These are phyloP conservation scores for Aspergillus sp. DNA, from an alignment of 2,329 filamentous ascomycete species.

Conservation along the genomic window DNA sequence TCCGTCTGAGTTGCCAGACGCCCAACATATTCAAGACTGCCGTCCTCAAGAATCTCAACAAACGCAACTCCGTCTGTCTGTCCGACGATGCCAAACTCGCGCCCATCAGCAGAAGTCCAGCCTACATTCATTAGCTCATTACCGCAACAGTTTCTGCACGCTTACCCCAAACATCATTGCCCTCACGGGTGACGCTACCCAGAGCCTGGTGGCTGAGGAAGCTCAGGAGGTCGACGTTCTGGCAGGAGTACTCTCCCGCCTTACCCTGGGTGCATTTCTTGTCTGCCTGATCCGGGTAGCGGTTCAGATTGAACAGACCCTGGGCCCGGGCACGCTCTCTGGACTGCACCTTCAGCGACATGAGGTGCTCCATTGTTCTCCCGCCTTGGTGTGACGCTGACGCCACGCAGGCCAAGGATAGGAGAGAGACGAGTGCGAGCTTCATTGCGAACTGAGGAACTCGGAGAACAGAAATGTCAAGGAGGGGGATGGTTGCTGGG, in stretches of 20 bases:
- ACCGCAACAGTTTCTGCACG: not conserved
- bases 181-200: slow-evolving; percentile 20
- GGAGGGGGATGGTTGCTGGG: not conserved
- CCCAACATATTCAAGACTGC: slow-evolving; percentile 18
- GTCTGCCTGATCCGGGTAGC: slow-evolving; percentile 10
- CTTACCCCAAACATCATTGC: slow-evolving; percentile 21
- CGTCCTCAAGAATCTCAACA: slow-evolving; percentile 16
- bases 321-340: slow-evolving; percentile 13
- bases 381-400: slow-evolving; percentile 11
- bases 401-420: slow-evolving; percentile 10
- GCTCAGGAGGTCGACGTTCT: slow-evolving; percentile 16
- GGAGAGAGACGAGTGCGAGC: slow-evolving; percentile 11
- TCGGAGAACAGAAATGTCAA: not conserved
- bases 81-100: slow-evolving; percentile 20
- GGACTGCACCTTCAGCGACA: slow-evolving; percentile 15
- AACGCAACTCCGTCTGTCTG: slow-evolving; percentile 20
- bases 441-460: slow-evolving; percentile 11
- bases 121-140: slow-evolving; percentile 5
- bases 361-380: slow-evolving; percentile 15
- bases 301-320: slow-evolving; percentile 15
- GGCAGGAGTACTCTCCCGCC: slow-evolving; percentile 19
- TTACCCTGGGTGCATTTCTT: slow-evolving; percentile 15
- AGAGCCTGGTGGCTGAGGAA: slow-evolving; percentile 21
- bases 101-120: slow-evolving; percentile 17
- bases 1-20: slow-evolving; percentile 18